Percentiles rank a stretch among this genome's conserved stretches.
These are phyloP conservation scores for Geoglossum glabrum DNA, from an alignment of 495 filamentous ascomycete species.

Conservation along the genomic window DNA sequence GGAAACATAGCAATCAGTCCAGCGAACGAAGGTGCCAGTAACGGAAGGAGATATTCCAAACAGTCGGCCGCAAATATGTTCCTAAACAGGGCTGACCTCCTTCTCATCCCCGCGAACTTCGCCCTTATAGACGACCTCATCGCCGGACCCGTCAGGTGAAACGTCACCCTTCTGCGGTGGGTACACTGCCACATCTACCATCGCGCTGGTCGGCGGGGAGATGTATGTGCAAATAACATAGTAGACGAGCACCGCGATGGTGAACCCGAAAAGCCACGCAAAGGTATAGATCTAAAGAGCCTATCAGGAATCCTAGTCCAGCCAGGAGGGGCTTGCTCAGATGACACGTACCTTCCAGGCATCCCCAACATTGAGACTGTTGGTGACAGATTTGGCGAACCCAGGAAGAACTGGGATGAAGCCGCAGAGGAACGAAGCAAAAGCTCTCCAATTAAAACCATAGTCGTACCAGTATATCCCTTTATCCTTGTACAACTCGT, in stretches of 20 bases:
- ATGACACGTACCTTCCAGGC: constrained; percentile 9
- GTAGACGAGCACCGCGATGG: constrained; percentile 16
- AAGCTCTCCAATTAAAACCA: constrained; percentile 46
- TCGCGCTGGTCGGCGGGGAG: constrained; percentile 15
- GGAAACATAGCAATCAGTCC: neutral
- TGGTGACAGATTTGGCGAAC: constrained; percentile 13
- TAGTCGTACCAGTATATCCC: constrained; percentile 32
- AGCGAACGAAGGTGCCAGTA: neutral
- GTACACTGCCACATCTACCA: constrained; percentile 21
- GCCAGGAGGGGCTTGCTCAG: neutral
- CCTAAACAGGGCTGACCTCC: neutral
- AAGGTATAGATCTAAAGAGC: constrained; percentile 24
- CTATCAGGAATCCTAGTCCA: neutral
- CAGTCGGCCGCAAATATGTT: neutral
- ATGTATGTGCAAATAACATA: constrained; percentile 22
- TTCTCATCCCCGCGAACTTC: neutral
- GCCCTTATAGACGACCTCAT: neutral
- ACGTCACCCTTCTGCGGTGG: constrained; percentile 19
- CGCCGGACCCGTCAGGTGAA: constrained; percentile 5
- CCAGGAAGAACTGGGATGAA: constrained; percentile 28
- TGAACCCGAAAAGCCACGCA: constrained; percentile 31
- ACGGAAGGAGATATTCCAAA: neutral
- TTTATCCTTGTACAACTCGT: constrained; percentile 32
- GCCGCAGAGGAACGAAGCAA: constrained; percentile 39
- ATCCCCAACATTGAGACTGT: constrained; percentile 8